Evolutionary conservation across 495 filamentous ascomycete genomes (phyloP).

Genomic region (Corynascus novoguineensis): DNA sequence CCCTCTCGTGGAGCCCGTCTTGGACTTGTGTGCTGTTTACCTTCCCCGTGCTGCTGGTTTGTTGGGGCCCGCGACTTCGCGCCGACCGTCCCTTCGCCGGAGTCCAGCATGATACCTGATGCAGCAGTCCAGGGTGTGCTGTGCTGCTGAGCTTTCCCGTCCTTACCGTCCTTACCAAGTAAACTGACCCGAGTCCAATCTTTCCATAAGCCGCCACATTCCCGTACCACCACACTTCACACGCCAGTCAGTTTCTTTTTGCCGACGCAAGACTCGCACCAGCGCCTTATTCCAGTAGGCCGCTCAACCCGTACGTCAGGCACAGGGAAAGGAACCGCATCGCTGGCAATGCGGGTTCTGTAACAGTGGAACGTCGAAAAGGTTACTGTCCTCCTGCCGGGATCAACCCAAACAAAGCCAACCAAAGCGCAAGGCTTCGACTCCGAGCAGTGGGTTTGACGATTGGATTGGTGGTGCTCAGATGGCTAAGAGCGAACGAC

Average conservation of each 20-base stretch:
- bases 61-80: slow-evolving; percentile 19
- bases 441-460: slow-evolving; percentile 11
- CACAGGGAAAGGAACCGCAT: slow-evolving; percentile 22
- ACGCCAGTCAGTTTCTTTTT: neutral
- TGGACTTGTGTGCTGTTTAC: slow-evolving; percentile 22
- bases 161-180: slow-evolving; percentile 15
- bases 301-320: neutral
- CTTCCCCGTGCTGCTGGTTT: slow-evolving; percentile 14
- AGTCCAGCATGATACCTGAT: slow-evolving; percentile 26
- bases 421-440: slow-evolving; percentile 17
- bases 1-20: neutral
- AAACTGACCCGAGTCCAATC: slow-evolving; percentile 21
- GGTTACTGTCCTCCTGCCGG: slow-evolving; percentile 9
- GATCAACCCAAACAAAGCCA: slow-evolving; percentile 16
- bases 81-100: slow-evolving; percentile 23
- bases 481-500: slow-evolving; percentile 24
- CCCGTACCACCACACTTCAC: slow-evolving; percentile 12
- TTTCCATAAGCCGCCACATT: slow-evolving; percentile 16
- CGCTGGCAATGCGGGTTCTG: slow-evolving; percentile 34
- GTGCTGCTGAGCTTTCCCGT: slow-evolving; percentile 19
- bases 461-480: slow-evolving; percentile 16
- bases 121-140: slow-evolving; percentile 22
- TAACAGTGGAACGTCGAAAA: slow-evolving; percentile 25
- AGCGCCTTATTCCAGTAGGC: neutral
- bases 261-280: neutral